Percentiles rank a stretch among this genome's conserved stretches.
These are phyloP conservation scores for Citrus cavaleriei DNA, from an alignment of 345 rosid genomes.

Conservation along the genomic window DNA sequence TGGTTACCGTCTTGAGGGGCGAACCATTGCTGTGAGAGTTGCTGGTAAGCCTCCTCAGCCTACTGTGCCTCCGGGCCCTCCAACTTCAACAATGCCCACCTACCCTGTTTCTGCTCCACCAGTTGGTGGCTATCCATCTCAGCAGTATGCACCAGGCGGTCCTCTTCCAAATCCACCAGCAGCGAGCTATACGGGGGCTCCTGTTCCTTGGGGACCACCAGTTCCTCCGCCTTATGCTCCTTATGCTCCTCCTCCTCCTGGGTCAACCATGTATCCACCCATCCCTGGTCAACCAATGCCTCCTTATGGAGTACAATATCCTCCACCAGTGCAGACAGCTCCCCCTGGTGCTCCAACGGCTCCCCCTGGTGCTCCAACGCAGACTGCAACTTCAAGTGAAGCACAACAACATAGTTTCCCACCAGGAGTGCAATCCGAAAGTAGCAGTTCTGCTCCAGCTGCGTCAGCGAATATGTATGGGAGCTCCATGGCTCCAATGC, in stretches of 20 bases:
- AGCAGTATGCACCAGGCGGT: conserved; percentile 70
- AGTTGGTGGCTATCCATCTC: conserved; percentile 74
- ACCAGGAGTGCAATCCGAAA: conserved; percentile 84
- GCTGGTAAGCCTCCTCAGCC: conserved; percentile 96
- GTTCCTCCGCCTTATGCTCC: conserved; percentile 69
- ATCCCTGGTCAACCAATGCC: conserved; percentile 88
- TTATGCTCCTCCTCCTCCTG: conserved; percentile 87
- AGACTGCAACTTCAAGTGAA: conserved; percentile 52
- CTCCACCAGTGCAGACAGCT: conserved; percentile 63
- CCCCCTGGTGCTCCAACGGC: conserved; percentile 66
- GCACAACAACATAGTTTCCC: conserved; percentile 76
- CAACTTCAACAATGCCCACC: conserved; percentile 48
- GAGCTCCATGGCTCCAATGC: conserved; percentile 43
- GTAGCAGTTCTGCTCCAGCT: conserved; percentile 47
- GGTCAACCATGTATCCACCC: conserved; percentile 60
- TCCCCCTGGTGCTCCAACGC: conserved; percentile 64
- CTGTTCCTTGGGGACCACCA: conserved; percentile 94
- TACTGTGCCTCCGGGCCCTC: conserved; percentile 74
- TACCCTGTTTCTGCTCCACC: conserved; percentile 65
- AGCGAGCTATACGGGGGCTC: conserved; percentile 48
- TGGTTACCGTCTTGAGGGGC: conserved; percentile 79
- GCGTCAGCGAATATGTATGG: conserved; percentile 50
- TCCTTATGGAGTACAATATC: conserved; percentile 78
- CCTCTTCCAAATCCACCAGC: conserved; percentile 57
- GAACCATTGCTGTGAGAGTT: conserved; percentile 91